A percentile compares a stretch with the other conserved stretches of the same genome.
phyloP scores from a whole-genome alignment of 371 early-diverging fungal species.

The Actinomucor elegans region DNA sequence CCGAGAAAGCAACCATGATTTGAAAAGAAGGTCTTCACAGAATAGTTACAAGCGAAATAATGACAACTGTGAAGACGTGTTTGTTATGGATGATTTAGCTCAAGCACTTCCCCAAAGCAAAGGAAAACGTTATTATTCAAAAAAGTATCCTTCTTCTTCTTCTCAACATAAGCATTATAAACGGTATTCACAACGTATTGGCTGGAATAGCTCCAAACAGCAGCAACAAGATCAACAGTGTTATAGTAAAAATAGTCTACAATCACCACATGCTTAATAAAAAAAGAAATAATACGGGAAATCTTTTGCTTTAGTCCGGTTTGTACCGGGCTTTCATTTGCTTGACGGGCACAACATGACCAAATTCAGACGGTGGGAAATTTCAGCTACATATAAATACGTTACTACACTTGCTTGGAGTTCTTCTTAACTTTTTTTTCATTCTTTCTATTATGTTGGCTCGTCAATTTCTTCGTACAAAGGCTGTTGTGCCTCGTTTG shows the following conservation, averaged over 20 bases:
- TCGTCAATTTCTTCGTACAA: conserved; percentile 16
- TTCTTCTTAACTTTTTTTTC: neutral
- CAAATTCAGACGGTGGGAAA: neutral
- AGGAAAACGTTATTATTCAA: too few relatives aligned
- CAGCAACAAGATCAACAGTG: neutral
- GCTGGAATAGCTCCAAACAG: neutral
- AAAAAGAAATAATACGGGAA: too few relatives aligned
- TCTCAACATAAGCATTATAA: conserved; percentile 1
- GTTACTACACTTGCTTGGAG: neutral
- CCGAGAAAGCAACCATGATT: neutral
- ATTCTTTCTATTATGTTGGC: conserved; percentile 9
- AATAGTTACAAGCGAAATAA: neutral
- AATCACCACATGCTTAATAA: neutral
- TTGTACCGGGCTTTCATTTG: neutral
- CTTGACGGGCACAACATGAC: too few relatives aligned
- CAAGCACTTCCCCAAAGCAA: conserved; percentile 9
- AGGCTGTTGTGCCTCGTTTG: conserved; percentile 6
- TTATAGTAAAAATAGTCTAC: neutral
- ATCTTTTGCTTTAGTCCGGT: neutral
- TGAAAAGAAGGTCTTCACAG: neutral
- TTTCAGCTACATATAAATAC: too few relatives aligned
- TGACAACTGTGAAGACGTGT: conserved; percentile 1
- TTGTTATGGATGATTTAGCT: conserved; percentile 19
- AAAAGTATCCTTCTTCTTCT: neutral
- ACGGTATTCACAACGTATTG: neutral